Percentiles rank a stretch among this genome's conserved stretches.
These are phyloP conservation scores for Moringa oleifera DNA, from an alignment of 345 rosid species.

Conservation along the genomic window DNA sequence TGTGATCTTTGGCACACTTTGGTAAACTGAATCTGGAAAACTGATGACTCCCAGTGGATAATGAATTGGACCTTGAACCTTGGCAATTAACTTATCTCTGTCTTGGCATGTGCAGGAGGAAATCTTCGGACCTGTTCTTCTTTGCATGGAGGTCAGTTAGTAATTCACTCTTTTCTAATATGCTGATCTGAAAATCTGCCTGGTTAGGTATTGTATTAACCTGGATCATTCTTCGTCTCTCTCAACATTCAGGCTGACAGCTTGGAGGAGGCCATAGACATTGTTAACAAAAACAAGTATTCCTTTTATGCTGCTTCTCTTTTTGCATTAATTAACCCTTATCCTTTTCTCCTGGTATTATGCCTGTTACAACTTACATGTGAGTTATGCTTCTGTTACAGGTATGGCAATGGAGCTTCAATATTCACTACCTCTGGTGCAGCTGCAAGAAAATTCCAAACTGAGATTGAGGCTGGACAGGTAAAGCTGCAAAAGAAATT, in stretches of 20 bases:
- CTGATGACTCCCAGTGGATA: slow-evolving; percentile 3
- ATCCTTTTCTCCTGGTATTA: not conserved
- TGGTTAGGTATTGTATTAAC: slow-evolving; percentile 10
- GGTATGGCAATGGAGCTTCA: slow-evolving; percentile 96
- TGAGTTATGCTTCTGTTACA: slow-evolving; percentile 19
- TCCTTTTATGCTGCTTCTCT: slow-evolving; percentile 5
- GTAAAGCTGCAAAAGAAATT: slow-evolving; percentile 20
- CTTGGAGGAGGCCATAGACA: slow-evolving; percentile 81
- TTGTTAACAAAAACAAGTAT: slow-evolving; percentile 84
- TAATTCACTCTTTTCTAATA: slow-evolving; percentile 14
- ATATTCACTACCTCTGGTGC: slow-evolving; percentile 88
- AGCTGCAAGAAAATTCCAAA: slow-evolving; percentile 92
- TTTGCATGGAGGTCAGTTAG: slow-evolving; percentile 75
- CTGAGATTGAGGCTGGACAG: slow-evolving; percentile 96
- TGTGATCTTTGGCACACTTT: not conserved
- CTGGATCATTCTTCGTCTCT: slow-evolving; percentile 1
- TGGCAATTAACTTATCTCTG: not conserved
- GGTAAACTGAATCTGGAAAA: not conserved
- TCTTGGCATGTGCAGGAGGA: slow-evolving; percentile 80
- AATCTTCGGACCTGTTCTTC: slow-evolving; percentile 96
- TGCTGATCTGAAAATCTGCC: slow-evolving; percentile 4
- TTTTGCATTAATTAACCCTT: not conserved
- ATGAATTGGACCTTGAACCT: not conserved
- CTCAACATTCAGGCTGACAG: slow-evolving; percentile 57
- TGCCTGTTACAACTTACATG: slow-evolving; percentile 3